phyloP scores from a whole-genome alignment of 495 filamentous ascomycete species.

The Trichoderma virens region DNA sequence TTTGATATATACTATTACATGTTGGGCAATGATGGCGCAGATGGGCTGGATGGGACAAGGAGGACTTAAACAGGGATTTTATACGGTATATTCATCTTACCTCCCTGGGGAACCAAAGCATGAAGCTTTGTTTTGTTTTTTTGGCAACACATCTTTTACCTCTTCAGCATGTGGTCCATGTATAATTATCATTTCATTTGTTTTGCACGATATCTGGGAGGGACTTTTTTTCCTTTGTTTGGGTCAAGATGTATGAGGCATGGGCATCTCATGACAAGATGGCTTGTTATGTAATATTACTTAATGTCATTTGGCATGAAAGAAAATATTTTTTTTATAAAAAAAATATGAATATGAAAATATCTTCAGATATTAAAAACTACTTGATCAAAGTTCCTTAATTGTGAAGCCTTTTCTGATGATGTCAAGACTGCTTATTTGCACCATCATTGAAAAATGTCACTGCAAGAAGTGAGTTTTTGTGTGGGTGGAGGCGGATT shows the following conservation, averaged over 20 bases:
- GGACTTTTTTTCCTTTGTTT: background rate
- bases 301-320: background rate
- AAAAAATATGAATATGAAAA: background rate
- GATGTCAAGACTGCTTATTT: too few relatives aligned
- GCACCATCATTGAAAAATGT: too few relatives aligned
- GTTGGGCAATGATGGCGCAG: slow-evolving; percentile 2
- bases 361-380: background rate
- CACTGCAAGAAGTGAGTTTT: too few relatives aligned
- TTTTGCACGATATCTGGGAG: background rate
- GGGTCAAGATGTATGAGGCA: background rate
- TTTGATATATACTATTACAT: background rate
- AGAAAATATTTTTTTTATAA: background rate
- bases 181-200: background rate
- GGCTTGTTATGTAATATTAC: slow-evolving; percentile 6
- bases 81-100: background rate
- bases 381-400: background rate
- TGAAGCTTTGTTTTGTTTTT: background rate
- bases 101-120: background rate
- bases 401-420: too few relatives aligned
- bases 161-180: background rate
- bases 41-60: background rate
- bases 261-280: background rate
- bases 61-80: background rate
- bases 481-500: too few relatives aligned
- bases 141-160: background rate